Evolutionary conservation across 441 rosid species (phyloP), one percentile per base, ranked within the genome.

Genomic region (Croton setiger): DNA sequence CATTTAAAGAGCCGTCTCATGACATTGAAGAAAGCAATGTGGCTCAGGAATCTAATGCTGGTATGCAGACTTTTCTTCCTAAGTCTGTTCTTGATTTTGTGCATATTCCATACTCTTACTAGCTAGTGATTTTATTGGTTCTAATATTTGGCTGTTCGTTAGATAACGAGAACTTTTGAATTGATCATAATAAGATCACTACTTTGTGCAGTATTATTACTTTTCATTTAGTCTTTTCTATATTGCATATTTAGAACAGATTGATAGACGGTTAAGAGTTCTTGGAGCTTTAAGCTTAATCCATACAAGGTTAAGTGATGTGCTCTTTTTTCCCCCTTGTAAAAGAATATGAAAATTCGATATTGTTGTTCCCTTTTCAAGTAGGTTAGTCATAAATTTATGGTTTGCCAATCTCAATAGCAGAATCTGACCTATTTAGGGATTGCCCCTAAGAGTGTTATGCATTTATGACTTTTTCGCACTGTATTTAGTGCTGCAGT

Each of bases 1-100:
- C 89, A 59, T 96, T 96, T 77, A 85, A 44, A 78, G 99, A 96
- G 77, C 99, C 99, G 5, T 60, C 83, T 63, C 91, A 23, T 73
- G 91, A 84, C 35, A 60, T 58, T 56, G 87, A 80, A 74, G 89
- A 84, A 68, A 66, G 74, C 61, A 66, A 66, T 72, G 66, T 60
- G 35, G 75, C 75, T 6, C 74, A 54, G 48, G 83, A 79, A 68
- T 65, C 92, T 13, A 82, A 66, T 72, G 70, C 77, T 71, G 88
- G 97, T 90, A 83, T 57, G 67, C 70, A 53, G 43, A 52, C 39
- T 77, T 75, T 39, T 63, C 39, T 51, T 64, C 31, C 33, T n/a
- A 4, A 64, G 44, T 70, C 31, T 67, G 35, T 55, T 55, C 63
- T 51, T 61, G 49, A 60, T 20, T 44, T 51, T 63, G 43, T 63